Percentiles rank a stretch among this genome's conserved stretches.
phyloP scores from a whole-genome alignment of 805 yeast genomes.

The Hanseniaspora lachancei region DNA sequence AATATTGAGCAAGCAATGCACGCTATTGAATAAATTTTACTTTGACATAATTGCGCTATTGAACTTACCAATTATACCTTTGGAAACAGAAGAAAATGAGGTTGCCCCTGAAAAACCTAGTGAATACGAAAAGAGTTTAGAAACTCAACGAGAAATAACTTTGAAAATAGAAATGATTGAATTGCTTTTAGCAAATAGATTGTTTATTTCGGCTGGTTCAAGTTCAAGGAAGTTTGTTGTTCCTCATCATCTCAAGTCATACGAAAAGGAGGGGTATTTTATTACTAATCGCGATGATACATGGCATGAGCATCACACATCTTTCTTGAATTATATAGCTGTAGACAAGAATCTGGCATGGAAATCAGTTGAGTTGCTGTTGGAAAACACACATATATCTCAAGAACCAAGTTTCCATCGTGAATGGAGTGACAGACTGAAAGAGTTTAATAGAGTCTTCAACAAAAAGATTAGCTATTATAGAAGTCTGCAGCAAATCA shows the following conservation, averaged over 20 bases:
- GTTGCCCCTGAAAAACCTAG: conserved; percentile 40
- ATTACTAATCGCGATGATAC: background rate
- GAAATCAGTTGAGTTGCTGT: background rate
- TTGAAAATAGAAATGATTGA: conserved; percentile 45
- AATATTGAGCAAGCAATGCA: conserved; percentile 21
- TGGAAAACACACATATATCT: background rate
- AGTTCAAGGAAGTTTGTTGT: conserved; percentile 1
- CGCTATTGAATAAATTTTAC: conserved; percentile 19
- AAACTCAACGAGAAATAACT: conserved; percentile 60
- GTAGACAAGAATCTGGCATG: background rate
- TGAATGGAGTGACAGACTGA: background rate
- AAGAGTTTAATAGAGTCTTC: background rate
- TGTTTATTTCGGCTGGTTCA: conserved; percentile 10
- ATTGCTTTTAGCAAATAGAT: conserved; percentile 35
- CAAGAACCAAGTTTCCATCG: background rate
- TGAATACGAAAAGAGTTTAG: conserved; percentile 64
- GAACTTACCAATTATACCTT: conserved; percentile 21
- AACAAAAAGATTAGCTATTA: conserved; percentile 55
- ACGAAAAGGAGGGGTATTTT: conserved; percentile 2
- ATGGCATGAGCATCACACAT: background rate
- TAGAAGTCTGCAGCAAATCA: conserved; percentile 68
- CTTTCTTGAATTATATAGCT: background rate
- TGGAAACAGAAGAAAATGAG: conserved; percentile 16
- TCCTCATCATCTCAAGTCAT: background rate
- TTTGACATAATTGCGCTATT: conserved; percentile 16